A percentile compares a stretch with the other conserved stretches of the same genome.
Evolutionary conservation across 2,329 filamentous ascomycete species (phyloP).

Genomic region (Knufia fluminis): DNA sequence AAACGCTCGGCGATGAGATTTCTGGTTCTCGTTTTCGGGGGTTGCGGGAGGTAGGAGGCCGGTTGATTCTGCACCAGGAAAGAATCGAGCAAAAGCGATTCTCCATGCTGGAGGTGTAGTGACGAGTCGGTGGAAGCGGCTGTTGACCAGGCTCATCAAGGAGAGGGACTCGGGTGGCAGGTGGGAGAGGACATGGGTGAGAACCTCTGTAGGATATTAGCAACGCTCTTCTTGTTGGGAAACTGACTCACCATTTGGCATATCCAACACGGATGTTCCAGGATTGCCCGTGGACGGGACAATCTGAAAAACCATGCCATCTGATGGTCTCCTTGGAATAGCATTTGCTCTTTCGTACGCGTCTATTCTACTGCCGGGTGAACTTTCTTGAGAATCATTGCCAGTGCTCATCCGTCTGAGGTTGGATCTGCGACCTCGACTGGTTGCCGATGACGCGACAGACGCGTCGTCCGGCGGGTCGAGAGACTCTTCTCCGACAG

Average conservation of each 20-base stretch:
- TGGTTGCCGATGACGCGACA: conserved; percentile 21
- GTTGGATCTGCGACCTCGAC: conserved; percentile 19
- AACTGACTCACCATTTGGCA: conserved; percentile 66
- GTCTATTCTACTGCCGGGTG: conserved; percentile 43
- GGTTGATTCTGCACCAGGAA: conserved; percentile 62
- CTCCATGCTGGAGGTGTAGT: conserved; percentile 91
- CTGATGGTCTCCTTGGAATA: conserved; percentile 28
- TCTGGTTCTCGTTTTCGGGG: conserved; percentile 40
- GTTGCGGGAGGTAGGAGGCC: conserved; percentile 28
- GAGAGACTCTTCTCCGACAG: conserved; percentile 28
- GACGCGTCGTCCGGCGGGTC: conserved; percentile 23
- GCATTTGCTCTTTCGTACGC: conserved; percentile 46
- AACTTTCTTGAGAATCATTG: conserved; percentile 27
- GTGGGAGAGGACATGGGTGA: conserved; percentile 86
- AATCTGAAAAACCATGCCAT: conserved; percentile 44
- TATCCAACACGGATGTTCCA: conserved; percentile 44
- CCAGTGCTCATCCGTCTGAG: conserved; percentile 25
- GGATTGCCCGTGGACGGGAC: conserved; percentile 37
- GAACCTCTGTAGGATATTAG: conserved; percentile 56
- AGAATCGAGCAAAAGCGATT: conserved; percentile 83
- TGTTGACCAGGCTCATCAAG: conserved; percentile 74
- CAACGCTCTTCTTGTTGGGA: conserved; percentile 4
- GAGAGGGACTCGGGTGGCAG: conserved; percentile 76
- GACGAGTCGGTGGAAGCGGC: conserved; percentile 74
- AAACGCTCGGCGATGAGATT: conserved; percentile 68